Evolutionary conservation across 345 rosid species (phyloP).

Genomic region (Eucalyptus urophylla): DNA sequence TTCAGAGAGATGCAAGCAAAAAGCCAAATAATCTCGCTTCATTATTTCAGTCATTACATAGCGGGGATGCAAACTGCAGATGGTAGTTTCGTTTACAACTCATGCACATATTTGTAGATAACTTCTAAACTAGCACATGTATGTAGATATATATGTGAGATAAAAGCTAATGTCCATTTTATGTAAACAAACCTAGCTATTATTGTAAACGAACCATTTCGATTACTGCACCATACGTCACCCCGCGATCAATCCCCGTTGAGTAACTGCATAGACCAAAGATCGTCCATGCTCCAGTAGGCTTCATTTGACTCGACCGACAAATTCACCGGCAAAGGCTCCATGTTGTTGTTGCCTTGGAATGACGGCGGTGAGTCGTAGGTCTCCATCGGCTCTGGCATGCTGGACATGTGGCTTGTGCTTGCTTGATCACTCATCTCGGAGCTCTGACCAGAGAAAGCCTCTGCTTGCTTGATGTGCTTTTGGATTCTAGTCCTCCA

Average conservation of each 20-base stretch:
- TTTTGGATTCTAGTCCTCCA: slow-evolving; percentile 98
- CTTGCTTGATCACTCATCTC: slow-evolving; percentile 13
- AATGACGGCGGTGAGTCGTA: slow-evolving; percentile 25
- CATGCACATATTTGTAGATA: background rate
- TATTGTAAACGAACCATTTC: background rate
- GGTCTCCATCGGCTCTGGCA: slow-evolving; percentile 29
- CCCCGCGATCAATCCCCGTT: slow-evolving; percentile 10
- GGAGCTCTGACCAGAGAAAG: slow-evolving; percentile 21
- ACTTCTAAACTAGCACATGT: background rate
- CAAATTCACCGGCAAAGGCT: background rate
- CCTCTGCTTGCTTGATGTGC: slow-evolving; percentile 54
- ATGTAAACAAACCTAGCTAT: background rate
- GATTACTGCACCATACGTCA: background rate
- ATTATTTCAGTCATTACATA: background rate
- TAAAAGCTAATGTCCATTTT: background rate
- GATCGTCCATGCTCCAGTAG: slow-evolving; percentile 80
- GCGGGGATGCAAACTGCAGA: background rate
- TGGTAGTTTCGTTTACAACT: background rate
- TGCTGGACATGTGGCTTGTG: slow-evolving; percentile 29
- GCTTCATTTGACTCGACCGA: slow-evolving; percentile 31
- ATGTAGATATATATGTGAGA: background rate
- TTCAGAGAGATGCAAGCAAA: background rate
- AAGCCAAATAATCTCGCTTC: background rate
- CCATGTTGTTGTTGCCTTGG: slow-evolving; percentile 6
- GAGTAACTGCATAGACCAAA: slow-evolving; percentile 71